Base-by-base conservation (phyloP, 768 basidiomycete species). In the Astraeus odoratus region DNA sequence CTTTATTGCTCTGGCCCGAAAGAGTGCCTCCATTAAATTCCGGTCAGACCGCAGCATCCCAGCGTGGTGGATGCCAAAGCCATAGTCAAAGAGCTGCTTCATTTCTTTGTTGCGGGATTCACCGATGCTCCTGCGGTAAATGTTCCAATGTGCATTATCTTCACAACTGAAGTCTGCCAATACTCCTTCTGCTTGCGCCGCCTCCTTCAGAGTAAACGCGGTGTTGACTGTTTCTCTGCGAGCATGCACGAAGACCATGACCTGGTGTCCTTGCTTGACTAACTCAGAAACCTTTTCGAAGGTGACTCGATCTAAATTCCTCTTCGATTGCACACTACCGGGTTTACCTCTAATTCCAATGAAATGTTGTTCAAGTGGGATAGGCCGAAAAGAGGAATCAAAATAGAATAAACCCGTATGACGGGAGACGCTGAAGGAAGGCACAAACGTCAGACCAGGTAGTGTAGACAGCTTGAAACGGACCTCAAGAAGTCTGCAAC, bases 221-320 rank as follows among this genome's bases (percentile, higher is more conserved):
- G 88, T 79, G 60, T 95, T 96, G 42, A 98, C 96, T 0, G 96
- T 99, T 59, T 98, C 96, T 67, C 96, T 98, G 24, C 96, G 78
- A 12, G 96, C 91, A 63, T 99, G 96, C 8, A 99, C 96, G 57
- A 99, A 99, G 1, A 99, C 94, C 94, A 99, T 98, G 49, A 96
- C 92, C 63, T 98, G 96, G 67, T 99, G 96, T 3, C 94, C 96
- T 54, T 82, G 77, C n/a, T 68, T 73, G 23, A 98, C 88, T 5
- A 98, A 71, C 26, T 87, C 85, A 3, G 84, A 76, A 16, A 98
- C 92, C 67, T 95, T 97, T 54, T 94, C 75, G 54, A 86, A 98
- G 1, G 88, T 83, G 20, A 91, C 90, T 20, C 70, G 70, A 63
- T 99, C 96, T 42, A 98, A 73, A 55, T 94, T 95, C 57, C 79